phyloP scores from a whole-genome alignment of 345 rosid genomes.

The Noccaea bulbosa region DNA sequence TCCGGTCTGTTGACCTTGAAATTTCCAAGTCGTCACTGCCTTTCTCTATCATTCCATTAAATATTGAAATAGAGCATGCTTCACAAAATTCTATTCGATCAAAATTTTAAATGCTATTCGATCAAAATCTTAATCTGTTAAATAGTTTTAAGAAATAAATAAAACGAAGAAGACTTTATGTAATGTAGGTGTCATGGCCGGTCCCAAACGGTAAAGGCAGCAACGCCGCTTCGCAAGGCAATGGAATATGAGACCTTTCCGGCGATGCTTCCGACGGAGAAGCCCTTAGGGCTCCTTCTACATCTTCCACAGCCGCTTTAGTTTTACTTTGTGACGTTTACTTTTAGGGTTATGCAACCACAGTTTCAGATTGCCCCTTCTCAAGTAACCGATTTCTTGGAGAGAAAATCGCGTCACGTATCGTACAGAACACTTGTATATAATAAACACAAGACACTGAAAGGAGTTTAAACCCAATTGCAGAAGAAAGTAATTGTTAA shows the following conservation, averaged over 20 bases:
- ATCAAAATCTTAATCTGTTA: no score
- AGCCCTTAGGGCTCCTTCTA: constrained; percentile 43
- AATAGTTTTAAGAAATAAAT: no score
- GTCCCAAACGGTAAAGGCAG: constrained; percentile 49
- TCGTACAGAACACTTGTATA: neutral
- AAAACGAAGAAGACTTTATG: no score
- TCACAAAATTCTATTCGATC: no score
- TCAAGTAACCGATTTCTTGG: constrained; percentile 37
- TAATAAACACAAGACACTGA: no score
- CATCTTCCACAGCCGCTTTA: constrained; percentile 23
- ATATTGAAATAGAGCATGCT: no score
- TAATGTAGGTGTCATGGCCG: constrained; percentile 51
- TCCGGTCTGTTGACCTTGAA: no score
- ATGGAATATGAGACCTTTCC: constrained; percentile 46
- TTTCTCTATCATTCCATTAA: no score
- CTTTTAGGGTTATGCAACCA: constrained; percentile 52
- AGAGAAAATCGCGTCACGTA: constrained; percentile 37
- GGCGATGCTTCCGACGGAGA: constrained; percentile 42
- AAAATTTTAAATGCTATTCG: no score
- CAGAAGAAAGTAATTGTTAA: neutral
- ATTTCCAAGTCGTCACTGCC: no score
- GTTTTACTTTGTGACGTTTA: constrained; percentile 39
- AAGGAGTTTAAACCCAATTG: neutral
- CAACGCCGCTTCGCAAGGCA: constrained; percentile 54
- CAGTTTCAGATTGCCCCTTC: constrained; percentile 38